A percentile compares a stretch with the other conserved stretches of the same genome.
Conservation (phyloP, 768 basidiomycete genomes). For the Termitomyces titanicus region DNA sequence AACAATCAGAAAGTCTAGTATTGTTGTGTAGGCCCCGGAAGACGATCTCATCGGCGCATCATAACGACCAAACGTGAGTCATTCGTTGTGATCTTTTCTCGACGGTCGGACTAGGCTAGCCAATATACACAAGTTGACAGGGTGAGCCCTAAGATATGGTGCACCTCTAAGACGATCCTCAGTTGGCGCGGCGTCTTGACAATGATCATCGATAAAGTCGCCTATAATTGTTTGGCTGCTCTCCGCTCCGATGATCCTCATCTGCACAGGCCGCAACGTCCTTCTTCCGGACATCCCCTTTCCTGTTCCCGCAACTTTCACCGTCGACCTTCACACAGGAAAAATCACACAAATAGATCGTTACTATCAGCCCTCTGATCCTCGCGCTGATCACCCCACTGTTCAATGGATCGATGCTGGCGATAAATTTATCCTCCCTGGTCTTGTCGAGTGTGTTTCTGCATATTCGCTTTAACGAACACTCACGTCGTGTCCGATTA, state of each 20-base stretch:
- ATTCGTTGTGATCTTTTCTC: neutral
- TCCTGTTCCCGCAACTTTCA: constrained; percentile 63
- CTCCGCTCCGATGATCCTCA: constrained; percentile 11
- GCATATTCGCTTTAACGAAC: constrained; percentile 5
- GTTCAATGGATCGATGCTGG: constrained; percentile 52
- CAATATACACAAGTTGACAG: too few relatives aligned
- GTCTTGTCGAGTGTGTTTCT: constrained; percentile 70
- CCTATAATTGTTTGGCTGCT: neutral
- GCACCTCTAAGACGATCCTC: too few relatives aligned
- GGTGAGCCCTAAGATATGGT: too few relatives aligned
- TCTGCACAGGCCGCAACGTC: constrained; percentile 54
- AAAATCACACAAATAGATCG: constrained; percentile 51
- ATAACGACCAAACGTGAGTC: neutral
- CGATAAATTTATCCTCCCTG: constrained; percentile 63
- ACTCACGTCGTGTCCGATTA: constrained; percentile 23
- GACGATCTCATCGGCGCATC: constrained; percentile 4
- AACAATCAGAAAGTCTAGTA: neutral
- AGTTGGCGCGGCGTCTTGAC: too few relatives aligned
- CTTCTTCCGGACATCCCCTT: constrained; percentile 47
- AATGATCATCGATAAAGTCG: too few relatives aligned
- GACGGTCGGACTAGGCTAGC: too few relatives aligned
- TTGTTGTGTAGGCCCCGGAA: neutral
- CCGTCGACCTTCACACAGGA: constrained; percentile 52
- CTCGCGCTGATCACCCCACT: constrained; percentile 24
- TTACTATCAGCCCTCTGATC: constrained; percentile 26